Evolutionary conservation across 495 filamentous ascomycete genomes (phyloP).

Genomic region (Cercophora sp.): DNA sequence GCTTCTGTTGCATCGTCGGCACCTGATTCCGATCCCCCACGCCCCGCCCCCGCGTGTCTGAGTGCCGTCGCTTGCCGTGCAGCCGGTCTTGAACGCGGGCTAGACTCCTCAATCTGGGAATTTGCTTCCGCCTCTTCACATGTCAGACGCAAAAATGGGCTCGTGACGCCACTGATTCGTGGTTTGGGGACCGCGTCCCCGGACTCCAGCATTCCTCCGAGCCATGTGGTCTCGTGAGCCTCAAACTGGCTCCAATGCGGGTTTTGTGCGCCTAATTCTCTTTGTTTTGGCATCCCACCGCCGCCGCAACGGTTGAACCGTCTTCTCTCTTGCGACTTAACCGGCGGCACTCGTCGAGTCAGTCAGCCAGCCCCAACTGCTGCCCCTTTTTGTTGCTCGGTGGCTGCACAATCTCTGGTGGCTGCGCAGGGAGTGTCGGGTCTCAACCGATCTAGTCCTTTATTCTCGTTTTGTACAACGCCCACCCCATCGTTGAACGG

Average conservation of each 20-base stretch:
- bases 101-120: no score
- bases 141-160: not conserved
- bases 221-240: constrained; percentile 14
- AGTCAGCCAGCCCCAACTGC: no score
- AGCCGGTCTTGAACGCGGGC: no score
- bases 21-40: no score
- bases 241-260: constrained; percentile 4
- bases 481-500: not conserved
- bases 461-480: not conserved
- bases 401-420: no score
- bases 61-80: no score
- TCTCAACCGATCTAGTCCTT: not conserved
- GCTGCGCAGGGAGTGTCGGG: no score
- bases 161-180: not conserved
- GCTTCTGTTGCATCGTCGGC: no score
- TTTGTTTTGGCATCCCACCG: not conserved
- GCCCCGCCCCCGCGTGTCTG: no score
- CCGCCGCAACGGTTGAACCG: not conserved
- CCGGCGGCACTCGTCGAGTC: no score
- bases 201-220: constrained; percentile 2
- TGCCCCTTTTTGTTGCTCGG: no score
- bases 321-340: not conserved
- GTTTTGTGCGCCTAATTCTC: constrained; percentile 1
- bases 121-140: no score
- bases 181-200: not conserved